Evolutionary conservation across 2,329 filamentous ascomycete species (phyloP), one percentile per base, ranked within the genome.

Genomic region (Hymenoscyphus repandus): DNA sequence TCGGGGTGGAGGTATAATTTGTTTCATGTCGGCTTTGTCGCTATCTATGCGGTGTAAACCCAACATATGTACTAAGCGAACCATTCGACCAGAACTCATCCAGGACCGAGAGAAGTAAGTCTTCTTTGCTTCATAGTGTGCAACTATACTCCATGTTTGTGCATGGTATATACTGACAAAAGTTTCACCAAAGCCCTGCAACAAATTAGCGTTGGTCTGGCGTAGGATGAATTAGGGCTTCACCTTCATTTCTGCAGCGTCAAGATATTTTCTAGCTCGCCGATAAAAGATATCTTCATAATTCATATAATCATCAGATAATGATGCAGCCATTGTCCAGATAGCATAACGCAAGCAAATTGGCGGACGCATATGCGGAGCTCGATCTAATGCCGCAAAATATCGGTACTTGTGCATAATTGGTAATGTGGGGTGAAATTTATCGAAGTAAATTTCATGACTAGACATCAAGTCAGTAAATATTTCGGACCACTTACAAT

Each of bases 81-180:
- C 77, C 32, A 78, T 81, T 61, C 86, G 76, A 17, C 90, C 87
- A 10, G 82, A 78, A 54, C 88, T 96, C 72, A 95, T 81, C 74
- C 89, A 90, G 1, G 91, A 88, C 53, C 90, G 77, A 0, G 90
- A 90, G 62, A 96, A 96, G 59, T 85, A 82, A 77, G 95, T 87
- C 58, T 79, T 78, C 65, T 86, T 91, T 60, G 92, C 93, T 66
- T 97, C 92, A 62, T 90, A 90, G 1, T 78, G 82, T 2, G 80
- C 78, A 36, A 90, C 77, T 5, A 96, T 70, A 1, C 77, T 74
- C 89, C 90, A 95, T 0, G 87, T 76, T 65, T 96, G 92, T 11
- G 85, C 86, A 64, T 93, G 86, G 3, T 78, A 76, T n/a, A 96
- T 65, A 1, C 83, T 88, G 58, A 96, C 80, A 55, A 92, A 88